Conservation (phyloP, 176 grass and related monocot species). For the Neostapfia colusana region DNA sequence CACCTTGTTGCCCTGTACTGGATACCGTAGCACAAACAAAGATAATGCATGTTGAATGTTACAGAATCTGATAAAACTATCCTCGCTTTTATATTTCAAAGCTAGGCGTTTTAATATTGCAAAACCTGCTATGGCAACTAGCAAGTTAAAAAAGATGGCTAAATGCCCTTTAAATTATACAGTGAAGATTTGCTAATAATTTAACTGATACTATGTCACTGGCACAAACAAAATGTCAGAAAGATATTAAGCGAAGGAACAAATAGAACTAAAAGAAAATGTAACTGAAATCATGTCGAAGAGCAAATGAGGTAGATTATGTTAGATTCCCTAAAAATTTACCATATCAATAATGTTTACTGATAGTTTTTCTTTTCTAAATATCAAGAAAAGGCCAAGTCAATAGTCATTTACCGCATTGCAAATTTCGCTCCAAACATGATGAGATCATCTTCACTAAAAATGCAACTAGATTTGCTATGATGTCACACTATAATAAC, state of each 20-base stretch:
- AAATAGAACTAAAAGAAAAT: no score
- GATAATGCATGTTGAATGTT: background rate
- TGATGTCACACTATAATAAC: background rate
- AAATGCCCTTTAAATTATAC: background rate
- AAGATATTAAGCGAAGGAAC: background rate
- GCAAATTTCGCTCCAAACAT: background rate
- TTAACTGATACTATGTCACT: background rate
- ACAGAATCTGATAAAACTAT: background rate
- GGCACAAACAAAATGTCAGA: background rate
- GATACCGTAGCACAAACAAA: background rate
- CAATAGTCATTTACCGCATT: background rate
- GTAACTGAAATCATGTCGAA: background rate
- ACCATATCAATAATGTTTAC: background rate
- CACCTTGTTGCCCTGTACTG: background rate
- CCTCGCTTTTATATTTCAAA: background rate
- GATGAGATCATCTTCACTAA: background rate
- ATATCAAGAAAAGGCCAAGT: background rate
- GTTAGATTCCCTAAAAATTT: background rate
- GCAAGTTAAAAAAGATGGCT: background rate
- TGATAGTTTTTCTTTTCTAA: background rate
- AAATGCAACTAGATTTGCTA: background rate
- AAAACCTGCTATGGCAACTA: background rate
- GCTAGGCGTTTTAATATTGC: background rate
- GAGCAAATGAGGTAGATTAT: background rate
- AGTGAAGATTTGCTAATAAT: background rate